phyloP scores from a whole-genome alignment of 345 rosid genomes.

The Firmiana major region DNA sequence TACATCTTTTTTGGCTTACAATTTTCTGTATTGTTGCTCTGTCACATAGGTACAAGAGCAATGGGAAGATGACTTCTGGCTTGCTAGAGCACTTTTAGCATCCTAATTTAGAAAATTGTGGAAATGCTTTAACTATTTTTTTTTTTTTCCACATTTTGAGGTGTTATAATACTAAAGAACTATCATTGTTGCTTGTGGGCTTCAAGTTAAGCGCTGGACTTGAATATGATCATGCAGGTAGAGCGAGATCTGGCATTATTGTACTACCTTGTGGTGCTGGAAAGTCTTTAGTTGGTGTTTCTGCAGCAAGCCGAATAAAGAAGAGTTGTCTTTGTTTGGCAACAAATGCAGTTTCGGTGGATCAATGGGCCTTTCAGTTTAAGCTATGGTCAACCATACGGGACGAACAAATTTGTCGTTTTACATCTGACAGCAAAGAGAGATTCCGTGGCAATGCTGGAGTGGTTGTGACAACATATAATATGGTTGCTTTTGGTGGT shows the following conservation, averaged over 20 bases:
- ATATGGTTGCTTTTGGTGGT: slow-evolving; percentile 99
- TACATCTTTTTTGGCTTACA: neutral
- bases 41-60: neutral
- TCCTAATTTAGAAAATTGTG: neutral
- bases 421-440: slow-evolving; percentile 98
- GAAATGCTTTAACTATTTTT: neutral
- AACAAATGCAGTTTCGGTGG: slow-evolving; percentile 97
- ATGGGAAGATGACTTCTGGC: neutral
- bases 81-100: slow-evolving; percentile 4
- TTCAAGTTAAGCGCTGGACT: neutral
- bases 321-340: slow-evolving; percentile 98
- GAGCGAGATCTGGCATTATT: slow-evolving; percentile 98
- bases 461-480: slow-evolving; percentile 94
- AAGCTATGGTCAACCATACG: slow-evolving; percentile 87
- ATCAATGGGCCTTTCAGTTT: slow-evolving; percentile 97
- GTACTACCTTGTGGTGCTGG: slow-evolving; percentile 99
- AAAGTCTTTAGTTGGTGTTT: slow-evolving; percentile 93
- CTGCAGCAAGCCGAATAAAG: slow-evolving; percentile 85
- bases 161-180: neutral
- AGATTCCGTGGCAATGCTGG: slow-evolving; percentile 96
- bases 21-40: neutral
- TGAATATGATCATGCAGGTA: slow-evolving; percentile 43
- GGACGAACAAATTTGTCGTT: slow-evolving; percentile 88
- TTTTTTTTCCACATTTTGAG: neutral
- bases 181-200: neutral